Conservation (phyloP, 2,329 filamentous ascomycete species). For the Alternaria triticimaculans region DNA sequence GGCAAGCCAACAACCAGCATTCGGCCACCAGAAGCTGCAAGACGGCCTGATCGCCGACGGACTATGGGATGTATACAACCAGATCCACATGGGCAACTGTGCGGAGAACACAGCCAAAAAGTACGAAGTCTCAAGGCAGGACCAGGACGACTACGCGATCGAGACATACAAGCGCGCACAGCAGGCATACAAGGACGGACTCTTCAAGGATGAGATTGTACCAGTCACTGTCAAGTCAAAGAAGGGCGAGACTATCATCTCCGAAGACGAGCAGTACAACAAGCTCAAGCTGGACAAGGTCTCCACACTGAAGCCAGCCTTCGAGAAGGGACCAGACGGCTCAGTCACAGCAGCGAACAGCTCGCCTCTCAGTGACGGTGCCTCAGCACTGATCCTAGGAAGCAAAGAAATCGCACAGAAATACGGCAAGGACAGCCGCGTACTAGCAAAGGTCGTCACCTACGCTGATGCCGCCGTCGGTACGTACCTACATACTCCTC, state of each 20-base stretch:
- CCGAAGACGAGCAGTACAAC: constrained; percentile 86
- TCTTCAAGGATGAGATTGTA: constrained; percentile 88
- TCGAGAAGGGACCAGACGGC: constrained; percentile 85
- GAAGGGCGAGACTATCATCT: constrained; percentile 79
- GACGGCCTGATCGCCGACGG: constrained; percentile 95
- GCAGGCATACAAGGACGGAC: constrained; percentile 81
- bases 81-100: constrained; percentile 98
- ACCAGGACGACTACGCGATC: constrained; percentile 91
- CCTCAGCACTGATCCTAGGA: constrained; percentile 84
- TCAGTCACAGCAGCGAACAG: constrained; percentile 95
- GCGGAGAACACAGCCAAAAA: constrained; percentile 95
- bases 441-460: constrained; percentile 84
- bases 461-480: constrained; percentile 85
- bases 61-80: constrained; percentile 93
- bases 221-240: constrained; percentile 83
- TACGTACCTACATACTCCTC: constrained; percentile 16
- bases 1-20: constrained; percentile 80
- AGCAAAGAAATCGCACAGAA: constrained; percentile 81
- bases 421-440: constrained; percentile 77
- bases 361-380: constrained; percentile 93
- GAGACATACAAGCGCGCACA: constrained; percentile 88
- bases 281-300: constrained; percentile 89
- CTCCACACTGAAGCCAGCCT: constrained; percentile 85
- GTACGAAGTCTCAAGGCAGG: constrained; percentile 77
- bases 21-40: constrained; percentile 86